Base-by-base conservation (phyloP, 2,329 filamentous ascomycete species). In the Venturia carpophila region DNA sequence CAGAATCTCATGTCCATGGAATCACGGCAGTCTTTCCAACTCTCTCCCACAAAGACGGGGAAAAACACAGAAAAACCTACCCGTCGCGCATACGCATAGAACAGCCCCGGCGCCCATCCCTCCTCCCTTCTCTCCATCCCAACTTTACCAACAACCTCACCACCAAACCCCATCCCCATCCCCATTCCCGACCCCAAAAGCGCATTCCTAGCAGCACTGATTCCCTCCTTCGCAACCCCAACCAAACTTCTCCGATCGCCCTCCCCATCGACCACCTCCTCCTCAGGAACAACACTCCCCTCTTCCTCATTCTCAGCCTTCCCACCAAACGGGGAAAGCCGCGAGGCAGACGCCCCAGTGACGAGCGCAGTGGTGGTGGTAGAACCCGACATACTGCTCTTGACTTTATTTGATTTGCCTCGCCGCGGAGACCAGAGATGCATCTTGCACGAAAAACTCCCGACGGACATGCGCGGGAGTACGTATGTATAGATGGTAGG, bases 31-130 rank as follows among this genome's bases (percentile, higher is more conserved):
- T 60, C 21, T 34, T n/a, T 17, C 15, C 39, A 41, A 41, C 10
- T 10, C 39, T n/a, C 24, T 24, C 42, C 3, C 24, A 19, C 1
- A 27, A 24, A 34, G 6, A 45, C 11, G 6, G 21, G 7, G 19
- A 30, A 21, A 13, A 37, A 7, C 43, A 21, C 49, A 27, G 39
- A 5, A 15, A 21, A 24, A 52, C 47, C 27, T 45, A 62, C 63
- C 52, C 63, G 45, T 58, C 63, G 52, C 27, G 58, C 55, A 56
- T 65, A 65, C 15, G 64, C 64, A 42, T 65, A 65, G 37, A 65
- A 65, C 10, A 65, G 30, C 21, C 41, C 43, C 21, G 34, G 37
- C 5, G 64, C 64, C 63, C 63, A 64, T 11, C 52, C 63, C 9
- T 52, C 63, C 19, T 63, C 61, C 13, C 11, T 24, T 13, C 13